Base-by-base conservation (phyloP, 2,329 filamentous ascomycete genomes). In the Nemania serpens region DNA sequence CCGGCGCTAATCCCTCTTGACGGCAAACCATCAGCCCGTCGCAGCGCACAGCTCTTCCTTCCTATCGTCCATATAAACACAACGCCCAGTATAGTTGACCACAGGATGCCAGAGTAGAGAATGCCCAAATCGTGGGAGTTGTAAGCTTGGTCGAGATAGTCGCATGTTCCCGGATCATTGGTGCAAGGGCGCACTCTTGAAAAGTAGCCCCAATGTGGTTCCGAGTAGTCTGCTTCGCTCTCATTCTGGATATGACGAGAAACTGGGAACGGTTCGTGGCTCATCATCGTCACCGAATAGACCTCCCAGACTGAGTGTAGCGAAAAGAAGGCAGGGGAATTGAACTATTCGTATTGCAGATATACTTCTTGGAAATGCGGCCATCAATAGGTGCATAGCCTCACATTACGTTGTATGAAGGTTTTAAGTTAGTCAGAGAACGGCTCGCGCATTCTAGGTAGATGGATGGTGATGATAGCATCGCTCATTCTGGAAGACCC, bases 191-290 rank as follows among this genome's bases (percentile, higher is more conserved):
- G 52, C 1, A 80, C 76, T 18, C 84, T 79, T 54, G 77, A 75
- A 2, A 77, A 74, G 68, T 87, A 88, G 0, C 82, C 85, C 84
- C 84, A 88, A 67, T 86, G 82, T 49, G 75, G 75, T 67, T 78
- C 75, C 20, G 81, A 55, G 13, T 61, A 60, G 5, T 64, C 58
- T 33, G 75, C 78, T 33, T 76, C 75, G 68, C 69, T 75, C 61
- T 71, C 67, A 57, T 83, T 75, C 67, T 83, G 81, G 62, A 82
- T 82, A 59, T 80, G 78, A 56, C 76, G 75, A 49, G 64, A 56
- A 11, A 47, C 53, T 46, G 70, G 49, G 10, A 63, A 57, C 33
- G 37, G 58, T 39, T 64, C 64, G 43, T 67, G 57, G 55, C 61
- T 57, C n/a, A 68, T 65, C 70, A 70, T 71, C 52, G 61, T 49